Evolutionary conservation across 2,329 filamentous ascomycete genomes (phyloP).

Genomic region (Neobulgaria alba): DNA sequence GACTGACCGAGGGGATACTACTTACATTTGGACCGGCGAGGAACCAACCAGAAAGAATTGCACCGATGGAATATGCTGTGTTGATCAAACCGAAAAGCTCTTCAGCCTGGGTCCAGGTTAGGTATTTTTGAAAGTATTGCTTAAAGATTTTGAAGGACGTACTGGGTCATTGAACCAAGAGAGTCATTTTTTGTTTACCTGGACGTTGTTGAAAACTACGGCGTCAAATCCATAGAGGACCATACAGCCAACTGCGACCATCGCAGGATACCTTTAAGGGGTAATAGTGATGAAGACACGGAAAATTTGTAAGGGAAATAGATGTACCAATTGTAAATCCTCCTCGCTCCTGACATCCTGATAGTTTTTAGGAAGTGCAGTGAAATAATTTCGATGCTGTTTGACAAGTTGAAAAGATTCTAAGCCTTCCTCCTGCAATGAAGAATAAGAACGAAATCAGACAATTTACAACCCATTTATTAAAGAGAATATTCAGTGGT

Average conservation of each 20-base stretch:
- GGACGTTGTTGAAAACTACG: slow-evolving; percentile 64
- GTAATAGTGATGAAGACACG: background rate
- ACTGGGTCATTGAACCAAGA: slow-evolving; percentile 39
- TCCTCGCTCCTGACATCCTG: no score
- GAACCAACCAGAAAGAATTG: slow-evolving; percentile 63
- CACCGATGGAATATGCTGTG: slow-evolving; percentile 63
- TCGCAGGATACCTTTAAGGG: slow-evolving; percentile 16
- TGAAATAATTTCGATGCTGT: no score
- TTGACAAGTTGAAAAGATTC: no score
- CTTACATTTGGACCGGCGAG: slow-evolving; percentile 45
- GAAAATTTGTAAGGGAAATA: no score
- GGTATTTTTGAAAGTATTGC: background rate
- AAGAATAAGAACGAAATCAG: no score
- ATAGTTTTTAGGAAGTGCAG: no score
- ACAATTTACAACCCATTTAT: no score
- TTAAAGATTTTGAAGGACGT: background rate
- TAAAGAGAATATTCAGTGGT: no score
- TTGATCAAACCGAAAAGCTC: slow-evolving; percentile 50
- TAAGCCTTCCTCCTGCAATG: no score
- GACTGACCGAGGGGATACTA: no score
- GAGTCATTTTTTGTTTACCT: slow-evolving; percentile 56
- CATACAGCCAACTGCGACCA: slow-evolving; percentile 28
- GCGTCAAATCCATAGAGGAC: slow-evolving; percentile 69
- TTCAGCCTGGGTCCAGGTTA: slow-evolving; percentile 7
- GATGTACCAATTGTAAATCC: background rate